Conservation (phyloP, 768 basidiomycete genomes). For the Mycena olivaceomarginata region DNA sequence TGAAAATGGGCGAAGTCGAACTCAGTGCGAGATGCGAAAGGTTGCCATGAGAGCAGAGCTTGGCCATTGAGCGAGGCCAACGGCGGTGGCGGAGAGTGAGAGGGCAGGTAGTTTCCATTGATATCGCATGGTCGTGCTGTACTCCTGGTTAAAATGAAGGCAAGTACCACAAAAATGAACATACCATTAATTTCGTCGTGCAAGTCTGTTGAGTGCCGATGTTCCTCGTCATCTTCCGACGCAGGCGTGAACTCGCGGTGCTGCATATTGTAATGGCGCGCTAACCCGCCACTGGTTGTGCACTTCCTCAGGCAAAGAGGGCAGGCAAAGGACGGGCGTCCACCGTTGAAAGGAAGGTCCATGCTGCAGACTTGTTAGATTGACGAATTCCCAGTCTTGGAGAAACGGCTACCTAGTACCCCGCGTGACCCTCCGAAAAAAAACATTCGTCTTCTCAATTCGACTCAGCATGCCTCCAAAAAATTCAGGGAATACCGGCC, state of each 20-base stretch:
- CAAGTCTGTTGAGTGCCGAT: not conserved
- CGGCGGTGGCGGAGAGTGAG: not conserved
- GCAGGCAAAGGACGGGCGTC: not conserved
- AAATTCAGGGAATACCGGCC: too few relatives aligned
- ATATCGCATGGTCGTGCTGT: not conserved
- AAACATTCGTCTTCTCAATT: too few relatives aligned
- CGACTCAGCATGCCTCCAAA: too few relatives aligned
- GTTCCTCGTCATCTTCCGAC: not conserved
- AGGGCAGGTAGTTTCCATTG: not conserved
- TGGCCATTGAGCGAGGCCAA: not conserved
- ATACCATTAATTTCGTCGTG: slow-evolving; percentile 4
- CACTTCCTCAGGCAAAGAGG: not conserved
- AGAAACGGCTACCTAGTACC: too few relatives aligned
- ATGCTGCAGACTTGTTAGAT: not conserved
- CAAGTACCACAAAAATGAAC: too few relatives aligned
- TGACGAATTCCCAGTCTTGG: not conserved
- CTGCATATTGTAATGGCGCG: not conserved
- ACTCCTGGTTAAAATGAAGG: not conserved
- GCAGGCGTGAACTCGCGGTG: slow-evolving; percentile 11
- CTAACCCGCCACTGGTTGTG: not conserved
- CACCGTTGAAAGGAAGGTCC: too few relatives aligned
- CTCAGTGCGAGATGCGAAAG: not conserved
- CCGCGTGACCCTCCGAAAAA: too few relatives aligned
- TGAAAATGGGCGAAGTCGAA: slow-evolving; percentile 22
- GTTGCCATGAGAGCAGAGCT: not conserved